Evolutionary conservation across 31 red algal species (phyloP).

Genomic region (Odonthalia washingtoniensis): DNA sequence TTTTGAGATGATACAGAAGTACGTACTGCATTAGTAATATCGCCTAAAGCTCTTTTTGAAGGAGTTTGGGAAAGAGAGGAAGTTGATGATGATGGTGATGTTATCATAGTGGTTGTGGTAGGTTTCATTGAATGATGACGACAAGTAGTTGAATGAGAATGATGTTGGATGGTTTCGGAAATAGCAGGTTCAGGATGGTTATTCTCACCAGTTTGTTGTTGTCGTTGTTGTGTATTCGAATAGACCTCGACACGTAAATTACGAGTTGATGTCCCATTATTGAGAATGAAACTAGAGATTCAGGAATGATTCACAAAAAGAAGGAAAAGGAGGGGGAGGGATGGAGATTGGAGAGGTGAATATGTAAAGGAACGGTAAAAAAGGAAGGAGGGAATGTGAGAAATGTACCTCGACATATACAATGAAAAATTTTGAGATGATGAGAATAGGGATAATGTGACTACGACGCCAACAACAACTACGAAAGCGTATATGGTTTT

Average conservation of each 20-base stretch:
- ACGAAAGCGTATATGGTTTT: not conserved
- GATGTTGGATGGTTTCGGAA: not conserved
- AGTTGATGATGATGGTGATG: not conserved
- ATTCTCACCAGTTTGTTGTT: too few relatives aligned
- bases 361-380: too few relatives aligned
- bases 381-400: too few relatives aligned
- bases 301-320: too few relatives aligned
- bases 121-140: not conserved
- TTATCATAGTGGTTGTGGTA: not conserved
- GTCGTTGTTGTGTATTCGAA: too few relatives aligned
- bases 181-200: too few relatives aligned
- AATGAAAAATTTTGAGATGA: not conserved
- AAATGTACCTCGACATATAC: not conserved
- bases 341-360: too few relatives aligned
- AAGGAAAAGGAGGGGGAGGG: slow-evolving; percentile 21
- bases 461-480: not conserved
- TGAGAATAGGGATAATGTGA: not conserved
- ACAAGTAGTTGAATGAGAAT: not conserved
- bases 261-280: too few relatives aligned
- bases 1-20: not conserved
- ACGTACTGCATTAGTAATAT: slow-evolving; percentile 76
- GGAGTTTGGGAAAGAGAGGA: not conserved
- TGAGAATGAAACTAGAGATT: too few relatives aligned
- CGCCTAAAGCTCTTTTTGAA: slow-evolving; percentile 78
- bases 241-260: too few relatives aligned